Base-by-base conservation (phyloP, 139 green algal species). In the Eudorina sp. region DNA sequence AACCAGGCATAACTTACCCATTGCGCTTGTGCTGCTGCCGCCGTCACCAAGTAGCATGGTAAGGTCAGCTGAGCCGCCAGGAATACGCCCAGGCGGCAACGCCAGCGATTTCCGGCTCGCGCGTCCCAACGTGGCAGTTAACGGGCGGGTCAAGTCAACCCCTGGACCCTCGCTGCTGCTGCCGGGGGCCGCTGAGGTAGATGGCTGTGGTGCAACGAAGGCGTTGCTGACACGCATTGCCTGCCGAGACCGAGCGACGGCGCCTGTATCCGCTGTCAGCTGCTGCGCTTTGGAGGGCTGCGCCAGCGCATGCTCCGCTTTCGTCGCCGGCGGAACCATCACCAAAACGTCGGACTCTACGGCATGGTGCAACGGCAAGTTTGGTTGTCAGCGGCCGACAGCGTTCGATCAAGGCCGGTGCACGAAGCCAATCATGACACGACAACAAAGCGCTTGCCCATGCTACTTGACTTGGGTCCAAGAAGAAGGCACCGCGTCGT, bases 11-110 rank as follows among this genome's bases (percentile, higher is more conserved):
- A 43, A 23, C 66, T 75, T 75, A 75, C 66, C 36, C 21, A 55
- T 72, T 40, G 19, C 25, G 66, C 19, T 75, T 31, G 1, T 75
- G 66, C 31, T 76, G 81, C 43, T n/a, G 46, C 45, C n/a, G 34
- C 34, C 16, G 3, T 84, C 76, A 16, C 53, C 62, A 29, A 87
- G 81, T 0, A 68, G 43, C 7, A 4, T 1, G 11, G 64, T 66
- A 5, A 87, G 46, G 66, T 87, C 81, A 6, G 64, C 81, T 6
- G 81, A 87, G 46, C 81, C 60, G 11, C 81, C 60, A 1, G 60
- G 81, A 46, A 87, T 87, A 19, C 81, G 81, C 6, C 60, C 81
- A 2, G 81, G 81, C 46, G 81, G 81, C 64, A 87, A 16, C 7
- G 31, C 45, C 18, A 78, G 13, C 0, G 60, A 87, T 43, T 78